Evolutionary conservation across 768 basidiomycete genomes (phyloP).

Genomic region (Russula compacta): DNA sequence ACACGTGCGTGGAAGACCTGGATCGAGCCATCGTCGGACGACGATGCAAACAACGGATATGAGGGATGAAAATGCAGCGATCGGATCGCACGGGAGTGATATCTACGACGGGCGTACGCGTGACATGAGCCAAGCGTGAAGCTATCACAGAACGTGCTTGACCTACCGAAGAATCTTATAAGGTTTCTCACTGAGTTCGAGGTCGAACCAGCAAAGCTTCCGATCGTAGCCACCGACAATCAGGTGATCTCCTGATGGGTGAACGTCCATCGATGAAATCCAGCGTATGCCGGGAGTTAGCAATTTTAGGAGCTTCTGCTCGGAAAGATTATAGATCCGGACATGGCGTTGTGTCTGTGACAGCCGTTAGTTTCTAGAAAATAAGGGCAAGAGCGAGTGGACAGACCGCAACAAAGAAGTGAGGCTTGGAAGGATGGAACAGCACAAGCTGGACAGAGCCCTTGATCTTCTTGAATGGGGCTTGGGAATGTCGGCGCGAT

Average conservation of each 20-base stretch:
- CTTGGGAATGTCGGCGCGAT: slow-evolving; percentile 89
- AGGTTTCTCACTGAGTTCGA: slow-evolving; percentile 92
- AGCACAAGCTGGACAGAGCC: slow-evolving; percentile 83
- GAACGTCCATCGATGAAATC: slow-evolving; percentile 97
- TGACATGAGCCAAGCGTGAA: not conserved
- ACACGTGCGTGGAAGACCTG: slow-evolving; percentile 96
- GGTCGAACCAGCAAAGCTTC: slow-evolving; percentile 97
- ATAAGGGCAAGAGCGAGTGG: not conserved
- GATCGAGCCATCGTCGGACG: slow-evolving; percentile 94
- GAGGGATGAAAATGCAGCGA: slow-evolving; percentile 88
- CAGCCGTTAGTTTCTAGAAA: not conserved
- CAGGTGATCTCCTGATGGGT: slow-evolving; percentile 91
- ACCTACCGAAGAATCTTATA: slow-evolving; percentile 87
- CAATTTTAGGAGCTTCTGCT: slow-evolving; percentile 91
- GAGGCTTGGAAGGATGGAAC: slow-evolving; percentile 91
- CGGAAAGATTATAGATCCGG: slow-evolving; percentile 87
- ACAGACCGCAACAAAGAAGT: slow-evolving; percentile 95
- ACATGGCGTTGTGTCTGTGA: slow-evolving; percentile 91
- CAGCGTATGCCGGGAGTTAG: slow-evolving; percentile 89
- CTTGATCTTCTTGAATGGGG: slow-evolving; percentile 94
- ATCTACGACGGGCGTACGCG: slow-evolving; percentile 40
- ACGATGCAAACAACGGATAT: slow-evolving; percentile 93
- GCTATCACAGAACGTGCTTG: not conserved
- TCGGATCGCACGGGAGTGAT: slow-evolving; percentile 90
- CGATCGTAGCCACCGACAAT: slow-evolving; percentile 97